These are phyloP conservation scores for Phyllosticta ampelicida DNA, from an alignment of 2,329 filamentous ascomycete genomes.

Conservation along the genomic window DNA sequence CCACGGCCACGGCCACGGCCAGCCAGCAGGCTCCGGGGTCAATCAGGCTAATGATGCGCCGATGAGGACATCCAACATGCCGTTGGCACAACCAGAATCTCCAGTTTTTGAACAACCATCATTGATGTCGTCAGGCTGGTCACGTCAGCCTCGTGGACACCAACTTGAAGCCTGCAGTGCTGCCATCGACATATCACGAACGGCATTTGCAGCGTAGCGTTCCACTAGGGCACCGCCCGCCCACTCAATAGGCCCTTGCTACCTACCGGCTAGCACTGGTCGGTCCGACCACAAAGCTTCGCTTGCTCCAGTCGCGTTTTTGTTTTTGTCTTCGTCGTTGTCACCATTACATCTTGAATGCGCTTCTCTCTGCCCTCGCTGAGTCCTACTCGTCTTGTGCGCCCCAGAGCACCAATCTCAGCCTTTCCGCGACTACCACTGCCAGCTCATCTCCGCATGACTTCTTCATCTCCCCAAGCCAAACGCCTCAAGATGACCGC, in stretches of 20 bases:
- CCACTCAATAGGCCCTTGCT: no score
- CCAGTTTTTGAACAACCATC: no score
- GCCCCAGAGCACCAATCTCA: background rate
- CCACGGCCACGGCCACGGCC: no score
- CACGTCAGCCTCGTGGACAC: no score
- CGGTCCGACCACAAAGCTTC: background rate
- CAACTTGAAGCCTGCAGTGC: no score
- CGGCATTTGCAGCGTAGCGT: background rate
- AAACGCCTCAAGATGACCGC: constrained; percentile 75
- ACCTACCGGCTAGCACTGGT: background rate
- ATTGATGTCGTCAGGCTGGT: no score
- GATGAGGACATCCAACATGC: background rate
- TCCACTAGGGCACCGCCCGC: background rate
- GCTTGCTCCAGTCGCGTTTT: background rate
- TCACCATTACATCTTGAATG: background rate
- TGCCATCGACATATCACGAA: no score
- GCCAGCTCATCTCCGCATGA: constrained; percentile 9
- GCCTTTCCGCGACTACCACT: constrained; percentile 40
- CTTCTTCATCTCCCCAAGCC: constrained; percentile 32
- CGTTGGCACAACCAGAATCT: no score
- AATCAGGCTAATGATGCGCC: background rate
- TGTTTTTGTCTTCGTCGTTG: background rate
- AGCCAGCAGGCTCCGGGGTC: constrained; percentile 5
- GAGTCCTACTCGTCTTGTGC: background rate
- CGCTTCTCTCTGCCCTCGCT: background rate